phyloP scores from a whole-genome alignment of 140 eudicot genomes.

The Eryngium alpinum region DNA sequence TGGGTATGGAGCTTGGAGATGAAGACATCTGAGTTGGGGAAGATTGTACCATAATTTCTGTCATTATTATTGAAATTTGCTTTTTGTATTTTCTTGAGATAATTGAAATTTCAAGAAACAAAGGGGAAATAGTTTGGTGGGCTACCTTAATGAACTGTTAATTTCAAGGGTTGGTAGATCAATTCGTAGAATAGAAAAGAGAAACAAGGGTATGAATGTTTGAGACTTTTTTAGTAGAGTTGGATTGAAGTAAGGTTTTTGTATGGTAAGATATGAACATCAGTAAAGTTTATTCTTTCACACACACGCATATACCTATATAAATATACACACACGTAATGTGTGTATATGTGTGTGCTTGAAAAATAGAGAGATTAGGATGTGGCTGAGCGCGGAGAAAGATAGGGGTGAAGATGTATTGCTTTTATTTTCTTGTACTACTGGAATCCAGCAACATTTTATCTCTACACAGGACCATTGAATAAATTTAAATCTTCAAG shows the following conservation, averaged over 20 bases:
- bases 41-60: slow-evolving; percentile 35
- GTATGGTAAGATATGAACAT: slow-evolving; percentile 62
- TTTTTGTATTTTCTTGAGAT: not conserved
- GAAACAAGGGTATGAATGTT: slow-evolving; percentile 8
- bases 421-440: not conserved
- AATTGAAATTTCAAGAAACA: not conserved
- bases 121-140: slow-evolving; percentile 20
- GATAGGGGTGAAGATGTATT: slow-evolving; percentile 2
- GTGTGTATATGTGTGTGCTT: not conserved
- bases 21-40: slow-evolving; percentile 56
- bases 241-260: slow-evolving; percentile 71
- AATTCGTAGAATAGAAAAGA: not conserved
- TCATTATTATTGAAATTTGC: slow-evolving; percentile 41
- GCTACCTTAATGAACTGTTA: not conserved
- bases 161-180: slow-evolving; percentile 30
- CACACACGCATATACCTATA: not conserved
- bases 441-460: not conserved
- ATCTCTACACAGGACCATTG: not conserved
- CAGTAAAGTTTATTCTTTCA: slow-evolving; percentile 24
- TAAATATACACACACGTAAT: not conserved
- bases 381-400: not conserved
- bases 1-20: slow-evolving; percentile 57
- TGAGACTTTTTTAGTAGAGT: slow-evolving; percentile 39
- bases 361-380: not conserved
- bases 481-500: too few relatives aligned